Evolutionary conservation across 192 early-diverging fungal genomes (phyloP).

Genomic region (Coemansia biformis): DNA sequence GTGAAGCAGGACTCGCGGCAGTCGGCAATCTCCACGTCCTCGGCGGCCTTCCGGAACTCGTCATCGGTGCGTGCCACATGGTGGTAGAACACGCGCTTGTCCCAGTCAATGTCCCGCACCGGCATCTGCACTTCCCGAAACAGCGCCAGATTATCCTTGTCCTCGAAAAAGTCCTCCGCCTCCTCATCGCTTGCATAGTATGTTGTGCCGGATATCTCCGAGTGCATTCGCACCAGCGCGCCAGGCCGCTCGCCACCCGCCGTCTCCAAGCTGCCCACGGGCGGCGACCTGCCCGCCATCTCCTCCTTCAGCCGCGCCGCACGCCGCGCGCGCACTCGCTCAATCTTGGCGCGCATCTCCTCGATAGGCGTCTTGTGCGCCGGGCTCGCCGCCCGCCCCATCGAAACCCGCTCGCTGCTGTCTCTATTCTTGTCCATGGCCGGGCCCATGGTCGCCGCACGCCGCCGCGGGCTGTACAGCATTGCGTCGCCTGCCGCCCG

Average conservation of each 20-base stretch:
- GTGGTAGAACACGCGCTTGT: conserved; percentile 45
- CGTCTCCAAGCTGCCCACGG: background rate
- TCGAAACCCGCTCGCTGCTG: background rate
- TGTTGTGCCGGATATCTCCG: conserved; percentile 13
- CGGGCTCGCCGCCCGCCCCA: too few relatives aligned
- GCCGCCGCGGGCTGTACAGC: conserved; percentile 14
- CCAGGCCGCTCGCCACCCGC: background rate
- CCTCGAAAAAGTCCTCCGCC: conserved; percentile 28
- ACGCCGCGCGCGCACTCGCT: conserved; percentile 24
- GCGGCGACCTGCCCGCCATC: background rate
- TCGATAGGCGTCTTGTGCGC: conserved; percentile 1
- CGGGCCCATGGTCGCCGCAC: conserved; percentile 19
- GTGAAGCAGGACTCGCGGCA: conserved; percentile 26
- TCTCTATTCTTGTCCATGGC: background rate
- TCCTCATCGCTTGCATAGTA: conserved; percentile 4
- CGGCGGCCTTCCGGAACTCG: conserved; percentile 7
- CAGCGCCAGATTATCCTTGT: conserved; percentile 16
- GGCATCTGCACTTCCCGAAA: conserved; percentile 34
- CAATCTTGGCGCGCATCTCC: conserved; percentile 11
- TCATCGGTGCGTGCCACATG: conserved; percentile 25
- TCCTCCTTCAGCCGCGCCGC: conserved; percentile 20
- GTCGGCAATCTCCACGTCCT: conserved; percentile 19
- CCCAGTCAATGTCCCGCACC: conserved; percentile 40
- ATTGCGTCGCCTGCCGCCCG: background rate
- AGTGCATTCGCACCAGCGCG: conserved; percentile 3